Conservation (phyloP, 2,329 filamentous ascomycete species). For the Pseudogymnoascus sp. region DNA sequence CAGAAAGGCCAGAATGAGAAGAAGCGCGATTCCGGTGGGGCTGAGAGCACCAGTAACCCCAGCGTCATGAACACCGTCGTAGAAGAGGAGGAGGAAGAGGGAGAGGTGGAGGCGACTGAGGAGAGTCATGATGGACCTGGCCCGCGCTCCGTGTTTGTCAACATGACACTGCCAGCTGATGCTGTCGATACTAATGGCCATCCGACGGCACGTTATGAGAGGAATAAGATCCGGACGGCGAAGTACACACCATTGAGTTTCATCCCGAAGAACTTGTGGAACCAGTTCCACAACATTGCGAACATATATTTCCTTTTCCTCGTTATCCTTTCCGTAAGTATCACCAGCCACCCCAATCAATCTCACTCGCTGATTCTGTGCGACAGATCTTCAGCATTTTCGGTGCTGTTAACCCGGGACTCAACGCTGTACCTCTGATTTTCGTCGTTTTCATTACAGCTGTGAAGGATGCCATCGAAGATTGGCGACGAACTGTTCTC, state of each 20-base stretch:
- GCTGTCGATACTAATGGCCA: slow-evolving; percentile 74
- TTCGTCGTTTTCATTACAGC: slow-evolving; percentile 83
- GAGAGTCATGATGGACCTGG: slow-evolving; percentile 31
- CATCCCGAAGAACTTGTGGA: slow-evolving; percentile 91
- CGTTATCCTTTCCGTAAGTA: slow-evolving; percentile 84
- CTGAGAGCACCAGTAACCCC: slow-evolving; percentile 20
- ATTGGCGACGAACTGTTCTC: slow-evolving; percentile 82
- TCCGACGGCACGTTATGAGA: slow-evolving; percentile 59
- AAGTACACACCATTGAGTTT: slow-evolving; percentile 97
- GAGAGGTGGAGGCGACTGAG: slow-evolving; percentile 26
- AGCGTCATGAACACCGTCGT: slow-evolving; percentile 13
- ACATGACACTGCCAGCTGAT: slow-evolving; percentile 65
- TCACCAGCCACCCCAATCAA: not conserved
- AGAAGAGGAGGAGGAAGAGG: slow-evolving; percentile 13
- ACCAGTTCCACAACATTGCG: slow-evolving; percentile 97
- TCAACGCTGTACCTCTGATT: slow-evolving; percentile 86
- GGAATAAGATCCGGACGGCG: slow-evolving; percentile 96
- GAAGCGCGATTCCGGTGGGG: slow-evolving; percentile 44
- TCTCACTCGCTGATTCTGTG: slow-evolving; percentile 17
- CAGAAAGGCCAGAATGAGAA: slow-evolving; percentile 63
- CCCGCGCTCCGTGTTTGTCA: slow-evolving; percentile 69
- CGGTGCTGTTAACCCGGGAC: slow-evolving; percentile 78
- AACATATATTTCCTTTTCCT: slow-evolving; percentile 98
- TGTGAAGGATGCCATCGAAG: slow-evolving; percentile 91
- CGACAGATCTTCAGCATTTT: slow-evolving; percentile 89